Percentiles rank a stretch among this genome's conserved stretches.
phyloP scores from a whole-genome alignment of 176 grass and related monocot species.

The Triticum turgidum region DNA sequence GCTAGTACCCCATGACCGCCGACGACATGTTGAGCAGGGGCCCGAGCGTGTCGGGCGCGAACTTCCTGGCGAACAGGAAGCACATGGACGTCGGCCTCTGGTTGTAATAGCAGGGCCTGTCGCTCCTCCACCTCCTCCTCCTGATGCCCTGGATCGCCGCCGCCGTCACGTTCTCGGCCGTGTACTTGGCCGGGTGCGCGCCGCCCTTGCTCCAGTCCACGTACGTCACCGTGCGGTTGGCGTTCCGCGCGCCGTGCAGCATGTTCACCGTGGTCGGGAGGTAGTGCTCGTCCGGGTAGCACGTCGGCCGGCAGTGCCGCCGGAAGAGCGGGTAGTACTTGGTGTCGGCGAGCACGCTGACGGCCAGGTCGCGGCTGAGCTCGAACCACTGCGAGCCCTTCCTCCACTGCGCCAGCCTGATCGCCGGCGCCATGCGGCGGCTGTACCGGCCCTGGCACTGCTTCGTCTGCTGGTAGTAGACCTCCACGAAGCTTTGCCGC shows the following conservation, averaged over 20 bases:
- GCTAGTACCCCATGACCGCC: constrained; percentile 60
- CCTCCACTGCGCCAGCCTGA: constrained; percentile 64
- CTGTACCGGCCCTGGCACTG: constrained; percentile 69
- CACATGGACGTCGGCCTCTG: constrained; percentile 33
- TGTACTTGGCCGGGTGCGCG: constrained; percentile 64
- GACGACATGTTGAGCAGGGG: constrained; percentile 68
- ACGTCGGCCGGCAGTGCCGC: constrained; percentile 59
- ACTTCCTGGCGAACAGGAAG: constrained; percentile 93
- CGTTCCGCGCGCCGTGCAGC: constrained; percentile 50
- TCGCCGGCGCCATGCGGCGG: constrained; percentile 64
- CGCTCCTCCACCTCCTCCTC: constrained; percentile 2
- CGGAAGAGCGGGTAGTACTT: constrained; percentile 62
- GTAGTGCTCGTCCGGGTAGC: constrained; percentile 98
- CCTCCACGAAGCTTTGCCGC: constrained; percentile 77
- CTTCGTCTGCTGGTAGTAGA: constrained; percentile 42
- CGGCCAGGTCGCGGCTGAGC: constrained; percentile 53
- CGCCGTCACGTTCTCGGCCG: constrained; percentile 35
- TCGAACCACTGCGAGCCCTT: constrained; percentile 90
- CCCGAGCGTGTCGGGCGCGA: constrained; percentile 49
- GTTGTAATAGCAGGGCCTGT: constrained; percentile 60
- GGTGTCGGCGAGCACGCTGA: constrained; percentile 42
- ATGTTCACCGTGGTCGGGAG: constrained; percentile 57
- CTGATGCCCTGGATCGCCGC: constrained; percentile 58
- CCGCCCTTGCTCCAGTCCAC: constrained; percentile 67
- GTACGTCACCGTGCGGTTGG: constrained; percentile 77